Evolutionary conservation across 106 monocot species (phyloP), one percentile per base, ranked within the genome.

Genomic region (Alisma plantagoaquatica): DNA sequence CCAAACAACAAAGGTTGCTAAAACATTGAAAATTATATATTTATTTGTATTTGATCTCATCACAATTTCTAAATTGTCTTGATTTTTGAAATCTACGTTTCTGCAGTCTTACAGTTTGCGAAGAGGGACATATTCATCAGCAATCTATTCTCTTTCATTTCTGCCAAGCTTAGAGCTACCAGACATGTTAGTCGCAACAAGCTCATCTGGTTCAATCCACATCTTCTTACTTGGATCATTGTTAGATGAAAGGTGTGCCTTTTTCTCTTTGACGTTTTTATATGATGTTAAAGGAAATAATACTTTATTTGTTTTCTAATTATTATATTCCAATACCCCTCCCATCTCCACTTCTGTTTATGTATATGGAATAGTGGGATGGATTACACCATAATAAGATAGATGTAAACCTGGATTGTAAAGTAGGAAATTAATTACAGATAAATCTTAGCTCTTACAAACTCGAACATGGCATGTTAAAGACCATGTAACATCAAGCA

Each of bases 191-290:
- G 65, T 81, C 25, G 83, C 81, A 28, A 80, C 84, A 44, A 96
- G 88, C 48, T 96, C 78, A 51, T 81, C 94, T 53, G 94, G 94
- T 17, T 88, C 94, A 56, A 67, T 96, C 53, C 94, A 96, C 71
- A 70, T 71, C 18, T 96, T 96, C 68, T 73, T 66, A 27, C 72
- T 96, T 28, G 81, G 57, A 44, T 47, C 69, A 35, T 35, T 75
- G 54, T 65, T 81, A 55, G 60, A 75, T 64, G 69, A 75, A 73
- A 80, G 77, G 84, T 90, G 26, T 33, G 59, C 46, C 21, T 46
- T 15, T 20, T 46, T 17, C 1, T 19, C 18, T 17, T 46, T 46
- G 18, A 19, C 18, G 6, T 14, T 18, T 4, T 27, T 27, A n/a
- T n/a, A n/a, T n/a, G n/a, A n/a, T n/a, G n/a, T n/a, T n/a, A n/a